Base-by-base conservation (phyloP, 495 filamentous ascomycete genomes). In the Xylaria scruposa region DNA sequence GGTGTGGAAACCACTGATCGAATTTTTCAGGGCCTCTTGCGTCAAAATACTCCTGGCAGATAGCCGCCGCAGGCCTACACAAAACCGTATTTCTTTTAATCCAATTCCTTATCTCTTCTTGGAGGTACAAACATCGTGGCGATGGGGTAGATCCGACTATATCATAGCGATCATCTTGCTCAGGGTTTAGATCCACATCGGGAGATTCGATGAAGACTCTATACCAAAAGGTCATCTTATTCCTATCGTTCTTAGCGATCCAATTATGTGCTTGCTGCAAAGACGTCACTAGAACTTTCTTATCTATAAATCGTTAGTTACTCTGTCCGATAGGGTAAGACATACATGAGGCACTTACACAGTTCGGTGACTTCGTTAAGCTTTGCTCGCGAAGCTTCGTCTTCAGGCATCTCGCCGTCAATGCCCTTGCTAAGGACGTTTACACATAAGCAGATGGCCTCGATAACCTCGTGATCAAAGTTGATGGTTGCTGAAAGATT, bases 181-280 rank as follows among this genome's bases (percentile, higher is more conserved):
- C 80, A 51, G 84, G 84, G n/a, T 81, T 81, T 5, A 73, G 78
- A 81, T 88, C 72, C 15, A 77, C 77, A 21, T 77, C 75, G 7
- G 78, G 79, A 21, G 73, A 77, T 26, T 85, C 87, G 44, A 84
- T 85, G 1, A 98, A 85, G 76, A 88, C 83, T 47, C 93, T 92
- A 51, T 94, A 85, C 94, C 94, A 98, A 36, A 98, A 91, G 3
- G 93, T 86, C 85, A 97, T 91, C 83, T 98, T 97, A 66, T 93
- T 91, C 40, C 92, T 88, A 80, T 98, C 94, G 68, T 98, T 97
- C 74, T 93, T 92, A 82, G 94, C 93, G 36, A 94, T 92, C 81
- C 95, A 92, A 76, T 98, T 98, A 77, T 97, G 94, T 36, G 95
- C 88, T 77, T 95, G 94, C 80, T 98, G 95, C 15, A 98, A 86